Base-by-base conservation (phyloP, 2,329 filamentous ascomycete genomes). In the Colletotrichum sidae region DNA sequence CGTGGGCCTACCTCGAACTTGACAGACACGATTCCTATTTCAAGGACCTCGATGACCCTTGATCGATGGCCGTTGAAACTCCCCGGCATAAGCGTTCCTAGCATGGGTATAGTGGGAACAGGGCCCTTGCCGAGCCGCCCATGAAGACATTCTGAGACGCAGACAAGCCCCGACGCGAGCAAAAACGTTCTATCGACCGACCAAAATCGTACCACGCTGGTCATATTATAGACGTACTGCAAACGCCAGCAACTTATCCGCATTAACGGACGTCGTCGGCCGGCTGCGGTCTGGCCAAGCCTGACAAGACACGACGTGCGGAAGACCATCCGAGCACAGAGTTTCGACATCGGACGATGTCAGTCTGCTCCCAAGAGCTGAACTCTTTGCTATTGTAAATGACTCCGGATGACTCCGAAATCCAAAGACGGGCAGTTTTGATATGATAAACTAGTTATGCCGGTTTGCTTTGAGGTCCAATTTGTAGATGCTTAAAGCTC, bases 271-370 rank as follows among this genome's bases (percentile, higher is more conserved):
- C 33, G 13, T 34, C 57, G 46, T 49, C 46, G 45, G 35, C 25
- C 51, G 41, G 25, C 51, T 5, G 45, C 15, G 57, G 39, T 65
- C 57, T 61, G 12, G 62, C 51, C 57, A 42, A 39, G 51, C 25
- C 35, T 55, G 50, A 52, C 51, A 65, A 61, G 52, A 61, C 56
- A 51, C 51, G 33, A 46, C 37, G 15, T 17, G 44, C 39, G 13
- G 47, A 4, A 51, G 60, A 46, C 62, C 33, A 65, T 61, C 62
- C 57, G 62, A 61, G 62, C 62, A 57, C 51, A 45, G 51, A 41
- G 62, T 65, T 65, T 65, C 62, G 46, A 65, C 41, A 65, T 65
- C 62, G 41, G 57, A 61, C 62, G 57, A 65, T 61, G 50, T 46
- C 51, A 37, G 34, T 52, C 53, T 42, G 46, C 46, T 47, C 38